A percentile compares a stretch with the other conserved stretches of the same genome.
These are phyloP conservation scores for Pichia insulana DNA, from an alignment of 805 yeast species.

Conservation along the genomic window DNA sequence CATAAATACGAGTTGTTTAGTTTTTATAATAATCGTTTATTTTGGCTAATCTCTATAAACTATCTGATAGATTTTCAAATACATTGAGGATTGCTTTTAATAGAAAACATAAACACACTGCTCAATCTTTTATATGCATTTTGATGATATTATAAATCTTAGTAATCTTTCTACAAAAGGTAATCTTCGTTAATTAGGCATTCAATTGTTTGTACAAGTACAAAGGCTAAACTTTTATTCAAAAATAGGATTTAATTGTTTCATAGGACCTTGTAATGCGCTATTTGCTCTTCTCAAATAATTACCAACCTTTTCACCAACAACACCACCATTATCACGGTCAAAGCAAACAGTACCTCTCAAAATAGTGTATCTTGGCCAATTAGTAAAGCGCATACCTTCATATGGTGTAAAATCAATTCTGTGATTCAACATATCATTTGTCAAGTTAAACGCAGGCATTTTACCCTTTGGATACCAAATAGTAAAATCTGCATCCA, in stretches of 20 bases:
- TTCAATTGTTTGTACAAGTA: too few species aligned
- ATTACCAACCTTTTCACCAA: slow-evolving; percentile 15
- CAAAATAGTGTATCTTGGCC: slow-evolving; percentile 35
- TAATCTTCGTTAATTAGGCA: too few species aligned
- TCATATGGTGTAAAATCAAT: slow-evolving; percentile 33
- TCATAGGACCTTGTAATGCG: slow-evolving; percentile 14
- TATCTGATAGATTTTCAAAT: too few species aligned
- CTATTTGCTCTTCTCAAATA: slow-evolving; percentile 23
- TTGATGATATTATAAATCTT: too few species aligned
- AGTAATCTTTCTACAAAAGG: too few species aligned
- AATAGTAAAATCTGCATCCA: slow-evolving; percentile 39
- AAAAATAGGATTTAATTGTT: slow-evolving; percentile 17
- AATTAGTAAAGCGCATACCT: slow-evolving; percentile 31
- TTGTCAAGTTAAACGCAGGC: slow-evolving; percentile 18
- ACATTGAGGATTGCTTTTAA: too few species aligned
- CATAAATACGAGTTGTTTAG: too few species aligned
- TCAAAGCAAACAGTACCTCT: slow-evolving; percentile 31
- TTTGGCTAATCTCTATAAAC: too few species aligned
- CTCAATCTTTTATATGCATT: too few species aligned
- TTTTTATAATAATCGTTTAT: too few species aligned
- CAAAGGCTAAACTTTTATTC: neutral
- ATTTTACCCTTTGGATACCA: slow-evolving; percentile 34
- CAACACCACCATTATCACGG: slow-evolving; percentile 17
- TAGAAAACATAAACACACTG: too few species aligned
- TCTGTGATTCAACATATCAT: slow-evolving; percentile 27